Base-by-base conservation (phyloP, 306 rosid genomes). In the Castanea crenata region DNA sequence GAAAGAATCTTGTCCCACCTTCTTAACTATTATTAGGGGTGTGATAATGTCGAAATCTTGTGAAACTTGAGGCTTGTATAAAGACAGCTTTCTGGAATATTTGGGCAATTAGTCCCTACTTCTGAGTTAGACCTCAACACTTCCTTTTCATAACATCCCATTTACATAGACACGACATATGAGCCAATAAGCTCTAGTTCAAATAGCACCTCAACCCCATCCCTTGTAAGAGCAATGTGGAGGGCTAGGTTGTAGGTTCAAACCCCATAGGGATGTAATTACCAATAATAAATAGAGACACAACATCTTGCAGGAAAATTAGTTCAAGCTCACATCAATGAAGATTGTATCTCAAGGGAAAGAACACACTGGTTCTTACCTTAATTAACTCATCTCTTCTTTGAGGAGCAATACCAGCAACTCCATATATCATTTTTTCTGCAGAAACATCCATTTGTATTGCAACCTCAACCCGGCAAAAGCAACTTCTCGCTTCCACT, bases 401-500 rank as follows among this genome's bases (percentile, higher is more conserved):
- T 63, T 84, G 68, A 1, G 95, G 94, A 74, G 91, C 95, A 78
- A 90, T 84, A 73, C 97, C 98, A 4, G 68, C 85, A 15, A 92
- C 98, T 52, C 99, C 97, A 80, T 81, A 84, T 57, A 95, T 87
- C 89, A 95, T 73, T 76, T 92, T 95, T 77, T 92, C 92, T 1
- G 99, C 98, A 68, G 99, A 95, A 80, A 94, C 76, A 77, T 93
- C 95, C 92, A 95, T 92, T 69, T 95, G 99, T 55, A 95, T 91
- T 34, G 97, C 87, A 85, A 95, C 92, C 3, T 89, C 99, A 76
- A 94, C 49, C 99, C 98, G 4, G 99, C 98, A 79, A 92, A 92
- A 41, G 99, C 99, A 80, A 95, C 97, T 54, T 95, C 99, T 54
- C 98, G 81, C 82, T 91, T 85, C 99, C 99, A 95, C 97, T 93